phyloP scores from a whole-genome alignment of 139 green algal species.

The Chlorella sp. region DNA sequence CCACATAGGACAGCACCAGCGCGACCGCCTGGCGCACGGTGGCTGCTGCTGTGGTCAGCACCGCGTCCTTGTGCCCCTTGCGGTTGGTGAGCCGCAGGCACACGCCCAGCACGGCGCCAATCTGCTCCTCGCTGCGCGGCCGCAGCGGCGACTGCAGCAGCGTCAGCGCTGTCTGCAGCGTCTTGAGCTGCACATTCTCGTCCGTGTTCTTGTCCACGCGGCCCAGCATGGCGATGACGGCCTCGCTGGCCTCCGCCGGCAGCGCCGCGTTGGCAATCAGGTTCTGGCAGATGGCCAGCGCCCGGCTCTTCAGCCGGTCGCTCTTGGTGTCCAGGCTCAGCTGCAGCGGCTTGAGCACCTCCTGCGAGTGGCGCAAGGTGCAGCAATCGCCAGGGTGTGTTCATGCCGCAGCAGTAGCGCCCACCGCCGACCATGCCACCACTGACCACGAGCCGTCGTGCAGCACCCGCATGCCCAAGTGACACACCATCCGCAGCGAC shows the following conservation, averaged over 20 bases:
- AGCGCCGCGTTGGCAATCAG: conserved; percentile 82
- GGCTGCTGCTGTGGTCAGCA: conserved; percentile 76
- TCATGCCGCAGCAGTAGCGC: no score
- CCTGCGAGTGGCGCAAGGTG: conserved; percentile 50
- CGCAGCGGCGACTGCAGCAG: conserved; percentile 78
- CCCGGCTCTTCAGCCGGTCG: conserved; percentile 64
- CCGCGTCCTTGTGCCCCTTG: conserved; percentile 59
- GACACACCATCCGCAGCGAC: no score
- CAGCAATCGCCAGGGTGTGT: neutral
- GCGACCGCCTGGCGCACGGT: conserved; percentile 85
- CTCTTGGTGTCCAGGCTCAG: conserved; percentile 80
- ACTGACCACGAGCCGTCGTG: neutral
- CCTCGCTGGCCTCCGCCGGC: conserved; percentile 42
- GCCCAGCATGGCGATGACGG: conserved; percentile 34
- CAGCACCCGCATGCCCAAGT: neutral
- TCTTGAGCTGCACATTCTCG: conserved; percentile 84
- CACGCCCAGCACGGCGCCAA: conserved; percentile 67
- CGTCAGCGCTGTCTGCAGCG: conserved; percentile 83
- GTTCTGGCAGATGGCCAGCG: conserved; percentile 80
- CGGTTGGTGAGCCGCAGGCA: conserved; percentile 61
- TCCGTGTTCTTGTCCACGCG: conserved; percentile 72
- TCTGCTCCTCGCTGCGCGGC: conserved; percentile 56
- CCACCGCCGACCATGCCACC: no score
- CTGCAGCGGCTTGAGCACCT: conserved; percentile 82
- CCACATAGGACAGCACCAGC: conserved; percentile 78